A percentile compares a stretch with the other conserved stretches of the same genome.
phyloP scores from a whole-genome alignment of 805 yeast genomes.

The Blastobotrys robertii region DNA sequence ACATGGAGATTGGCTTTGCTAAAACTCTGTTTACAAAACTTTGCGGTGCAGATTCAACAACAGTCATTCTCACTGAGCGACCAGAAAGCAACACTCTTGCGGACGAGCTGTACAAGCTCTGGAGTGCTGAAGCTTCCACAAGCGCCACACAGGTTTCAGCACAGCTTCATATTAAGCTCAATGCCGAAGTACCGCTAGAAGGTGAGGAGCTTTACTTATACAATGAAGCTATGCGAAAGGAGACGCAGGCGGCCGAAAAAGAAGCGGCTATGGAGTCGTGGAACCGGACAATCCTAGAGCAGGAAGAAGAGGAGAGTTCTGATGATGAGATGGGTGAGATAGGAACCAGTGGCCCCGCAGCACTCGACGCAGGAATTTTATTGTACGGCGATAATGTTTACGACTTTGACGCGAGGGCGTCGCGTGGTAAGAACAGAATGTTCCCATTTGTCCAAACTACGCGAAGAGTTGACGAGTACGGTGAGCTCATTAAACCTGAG shows the following conservation, averaged over 20 bases:
- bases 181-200: slow-evolving; percentile 22
- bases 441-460: slow-evolving; percentile 63
- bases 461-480: slow-evolving; percentile 76
- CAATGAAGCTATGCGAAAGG: slow-evolving; percentile 17
- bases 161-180: slow-evolving; percentile 11
- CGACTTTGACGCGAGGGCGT: slow-evolving; percentile 44
- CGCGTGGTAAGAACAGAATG: slow-evolving; percentile 42
- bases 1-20: slow-evolving; percentile 49
- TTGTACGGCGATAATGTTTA: slow-evolving; percentile 30
- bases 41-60: slow-evolving; percentile 55
- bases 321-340: slow-evolving; percentile 21
- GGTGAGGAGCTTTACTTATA: slow-evolving; percentile 28
- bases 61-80: slow-evolving; percentile 67
- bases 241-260: slow-evolving; percentile 13
- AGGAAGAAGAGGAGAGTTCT: slow-evolving; percentile 24
- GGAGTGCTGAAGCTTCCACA: slow-evolving; percentile 8
- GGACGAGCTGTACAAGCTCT: slow-evolving; percentile 34
- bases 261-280: slow-evolving; percentile 28
- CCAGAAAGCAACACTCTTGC: slow-evolving; percentile 41
- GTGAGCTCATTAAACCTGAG: slow-evolving; percentile 58
- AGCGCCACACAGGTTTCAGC: not conserved
- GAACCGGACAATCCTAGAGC: slow-evolving; percentile 30
- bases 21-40: slow-evolving; percentile 33
- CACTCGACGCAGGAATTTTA: slow-evolving; percentile 20
- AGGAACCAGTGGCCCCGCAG: slow-evolving; percentile 21